Percentiles rank a stretch among this genome's conserved stretches.
Evolutionary conservation across 2,329 filamentous ascomycete species (phyloP).

Genomic region (Trichoderma afroharzianum): DNA sequence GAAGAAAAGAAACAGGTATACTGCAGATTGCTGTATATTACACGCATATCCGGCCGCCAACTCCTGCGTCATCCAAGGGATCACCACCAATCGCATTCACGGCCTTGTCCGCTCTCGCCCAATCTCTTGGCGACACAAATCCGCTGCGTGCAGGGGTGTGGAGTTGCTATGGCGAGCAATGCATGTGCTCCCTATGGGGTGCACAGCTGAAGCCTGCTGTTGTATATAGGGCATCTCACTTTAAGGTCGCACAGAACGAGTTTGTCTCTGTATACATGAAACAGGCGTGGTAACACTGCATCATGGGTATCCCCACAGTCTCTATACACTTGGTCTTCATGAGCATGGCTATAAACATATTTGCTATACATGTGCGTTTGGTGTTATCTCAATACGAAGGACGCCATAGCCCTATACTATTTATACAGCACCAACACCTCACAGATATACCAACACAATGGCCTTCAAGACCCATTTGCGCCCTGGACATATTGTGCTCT

Average conservation of each 20-base stretch:
- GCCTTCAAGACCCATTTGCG: not conserved
- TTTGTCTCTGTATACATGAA: not conserved
- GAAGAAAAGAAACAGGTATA: not conserved
- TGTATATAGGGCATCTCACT: not conserved
- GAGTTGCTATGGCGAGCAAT: not conserved
- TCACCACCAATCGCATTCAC: not conserved
- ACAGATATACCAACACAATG: not conserved
- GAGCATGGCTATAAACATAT: not conserved
- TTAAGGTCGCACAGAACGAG: not conserved
- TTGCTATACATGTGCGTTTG: not conserved
- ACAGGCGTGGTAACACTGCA: not conserved
- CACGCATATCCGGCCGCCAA: not conserved
- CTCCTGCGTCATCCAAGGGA: not conserved
- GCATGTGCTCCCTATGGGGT: not conserved
- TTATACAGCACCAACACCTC: not conserved
- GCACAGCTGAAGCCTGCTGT: not conserved
- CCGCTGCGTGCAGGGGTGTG: not conserved
- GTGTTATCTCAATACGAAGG: not conserved
- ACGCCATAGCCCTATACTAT: not conserved
- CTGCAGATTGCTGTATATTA: not conserved
- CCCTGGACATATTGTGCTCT: not conserved
- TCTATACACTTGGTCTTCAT: not conserved
- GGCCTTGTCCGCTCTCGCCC: not conserved
- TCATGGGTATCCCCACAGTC: not conserved
- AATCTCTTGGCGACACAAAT: not conserved